These are phyloP conservation scores for Claviceps sp. DNA, from an alignment of 2,329 filamentous ascomycete species.

Conservation along the genomic window DNA sequence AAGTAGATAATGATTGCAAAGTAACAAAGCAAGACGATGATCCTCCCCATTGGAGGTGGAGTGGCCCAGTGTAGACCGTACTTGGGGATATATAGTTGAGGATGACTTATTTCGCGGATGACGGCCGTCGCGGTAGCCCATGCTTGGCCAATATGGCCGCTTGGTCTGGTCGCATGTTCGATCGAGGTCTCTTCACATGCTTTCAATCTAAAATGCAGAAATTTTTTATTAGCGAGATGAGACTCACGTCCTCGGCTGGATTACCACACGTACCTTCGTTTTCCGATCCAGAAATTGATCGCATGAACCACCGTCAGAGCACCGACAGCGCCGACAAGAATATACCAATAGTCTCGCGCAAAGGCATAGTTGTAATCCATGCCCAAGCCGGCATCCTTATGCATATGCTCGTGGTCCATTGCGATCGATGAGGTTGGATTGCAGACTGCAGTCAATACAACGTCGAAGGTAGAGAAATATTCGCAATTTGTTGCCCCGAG, in stretches of 20 bases:
- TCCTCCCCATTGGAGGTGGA: conserved; percentile 43
- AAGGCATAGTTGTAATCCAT: conserved; percentile 35
- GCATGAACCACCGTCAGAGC: conserved; percentile 26
- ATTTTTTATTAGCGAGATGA: background rate
- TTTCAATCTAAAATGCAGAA: conserved; percentile 27
- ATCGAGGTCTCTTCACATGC: conserved; percentile 29
- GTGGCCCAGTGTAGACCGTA: conserved; percentile 40
- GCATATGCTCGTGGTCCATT: conserved; percentile 21
- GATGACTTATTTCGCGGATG: conserved; percentile 41
- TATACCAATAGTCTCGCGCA: conserved; percentile 46
- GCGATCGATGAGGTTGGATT: conserved; percentile 5
- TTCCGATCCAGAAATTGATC: conserved; percentile 29
- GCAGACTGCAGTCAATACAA: background rate
- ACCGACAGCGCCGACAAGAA: conserved; percentile 35
- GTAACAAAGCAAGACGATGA: conserved; percentile 40
- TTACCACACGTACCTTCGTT: conserved; percentile 22
- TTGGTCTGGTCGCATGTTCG: conserved; percentile 38
- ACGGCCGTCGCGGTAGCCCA: conserved; percentile 49
- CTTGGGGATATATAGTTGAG: conserved; percentile 35
- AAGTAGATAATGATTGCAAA: conserved; percentile 46
- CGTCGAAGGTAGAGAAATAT: background rate
- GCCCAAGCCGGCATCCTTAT: conserved; percentile 21
- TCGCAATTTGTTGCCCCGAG: background rate
- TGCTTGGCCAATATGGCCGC: conserved; percentile 28
- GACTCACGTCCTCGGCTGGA: background rate